These are phyloP conservation scores for Candida peoriensis DNA, from an alignment of 805 yeast genomes.

Conservation along the genomic window DNA sequence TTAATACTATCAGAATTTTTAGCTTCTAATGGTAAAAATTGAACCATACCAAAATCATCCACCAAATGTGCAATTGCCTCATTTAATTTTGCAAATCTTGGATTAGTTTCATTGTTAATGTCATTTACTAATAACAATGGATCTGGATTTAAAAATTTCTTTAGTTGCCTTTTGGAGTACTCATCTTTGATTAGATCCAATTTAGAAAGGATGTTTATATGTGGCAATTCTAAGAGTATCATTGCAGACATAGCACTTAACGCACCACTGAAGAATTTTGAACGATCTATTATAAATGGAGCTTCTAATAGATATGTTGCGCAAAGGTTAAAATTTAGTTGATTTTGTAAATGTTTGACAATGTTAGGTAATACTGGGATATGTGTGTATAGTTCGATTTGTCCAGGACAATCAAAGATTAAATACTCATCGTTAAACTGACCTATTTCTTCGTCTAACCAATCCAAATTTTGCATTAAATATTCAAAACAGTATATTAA, in stretches of 20 bases:
- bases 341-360: conserved; percentile 76
- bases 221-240: conserved; percentile 93
- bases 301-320: conserved; percentile 92
- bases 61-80: conserved; percentile 82
- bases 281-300: conserved; percentile 83
- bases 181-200: conserved; percentile 81
- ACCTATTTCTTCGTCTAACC: conserved; percentile 97
- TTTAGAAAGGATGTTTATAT: conserved; percentile 83
- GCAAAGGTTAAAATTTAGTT: conserved; percentile 80
- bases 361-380: conserved; percentile 89
- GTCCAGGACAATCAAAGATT: conserved; percentile 96
- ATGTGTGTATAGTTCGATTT: conserved; percentile 91
- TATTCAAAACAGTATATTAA: conserved; percentile 91
- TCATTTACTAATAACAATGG: conserved; percentile 62
- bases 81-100: conserved; percentile 67
- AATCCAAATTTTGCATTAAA: conserved; percentile 81
- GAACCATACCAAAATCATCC: conserved; percentile 99
- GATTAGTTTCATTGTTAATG: conserved; percentile 45
- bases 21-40: conserved; percentile 84
- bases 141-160: conserved; percentile 86
- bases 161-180: conserved; percentile 68
- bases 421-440: conserved; percentile 92
- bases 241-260: conserved; percentile 97
- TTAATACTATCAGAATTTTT: conserved; percentile 71
- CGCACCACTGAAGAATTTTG: conserved; percentile 94